Evolutionary conservation across 202 grass and related monocot species (phyloP).

Genomic region (Carex sylvatica): DNA sequence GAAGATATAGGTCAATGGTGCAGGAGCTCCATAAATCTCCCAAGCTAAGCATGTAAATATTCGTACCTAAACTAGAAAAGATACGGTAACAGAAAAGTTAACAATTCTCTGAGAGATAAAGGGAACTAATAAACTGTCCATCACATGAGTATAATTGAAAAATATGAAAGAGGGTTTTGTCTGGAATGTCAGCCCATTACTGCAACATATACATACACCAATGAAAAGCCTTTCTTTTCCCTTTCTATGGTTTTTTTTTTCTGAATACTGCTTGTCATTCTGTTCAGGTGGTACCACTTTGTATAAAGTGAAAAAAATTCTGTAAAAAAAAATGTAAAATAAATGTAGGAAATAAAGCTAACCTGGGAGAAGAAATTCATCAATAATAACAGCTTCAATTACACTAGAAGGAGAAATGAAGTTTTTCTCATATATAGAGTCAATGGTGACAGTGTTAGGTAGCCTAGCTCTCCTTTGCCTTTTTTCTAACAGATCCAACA

Average conservation of each 20-base stretch:
- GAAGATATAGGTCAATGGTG: constrained; percentile 85
- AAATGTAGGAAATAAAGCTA: constrained; percentile 20
- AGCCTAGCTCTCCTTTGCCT: constrained; percentile 58
- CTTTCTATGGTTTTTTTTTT: constrained; percentile 4
- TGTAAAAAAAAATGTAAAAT: not conserved
- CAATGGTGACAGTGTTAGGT: constrained; percentile 58
- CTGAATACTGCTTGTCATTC: not conserved
- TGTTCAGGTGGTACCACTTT: not conserved
- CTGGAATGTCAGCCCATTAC: not conserved
- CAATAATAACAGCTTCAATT: constrained; percentile 64
- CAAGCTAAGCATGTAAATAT: constrained; percentile 91
- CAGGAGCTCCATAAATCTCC: constrained; percentile 87
- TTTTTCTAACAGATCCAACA: constrained; percentile 53
- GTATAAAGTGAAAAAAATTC: constrained; percentile 8
- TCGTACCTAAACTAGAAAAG: constrained; percentile 65
- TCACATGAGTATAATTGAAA: not conserved
- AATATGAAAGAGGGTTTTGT: constrained; percentile 2
- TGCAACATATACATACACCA: not conserved
- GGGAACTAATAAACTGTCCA: not conserved
- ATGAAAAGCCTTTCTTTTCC: not conserved
- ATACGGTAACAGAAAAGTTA: constrained; percentile 5
- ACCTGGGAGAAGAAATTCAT: constrained; percentile 83
- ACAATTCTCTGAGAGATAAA: not conserved
- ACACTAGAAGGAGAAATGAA: constrained; percentile 74
- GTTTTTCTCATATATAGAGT: constrained; percentile 85